Evolutionary conservation across 148 eudicot species (phyloP), one percentile per base, ranked within the genome.

Genomic region (Polygonum aviculare): DNA sequence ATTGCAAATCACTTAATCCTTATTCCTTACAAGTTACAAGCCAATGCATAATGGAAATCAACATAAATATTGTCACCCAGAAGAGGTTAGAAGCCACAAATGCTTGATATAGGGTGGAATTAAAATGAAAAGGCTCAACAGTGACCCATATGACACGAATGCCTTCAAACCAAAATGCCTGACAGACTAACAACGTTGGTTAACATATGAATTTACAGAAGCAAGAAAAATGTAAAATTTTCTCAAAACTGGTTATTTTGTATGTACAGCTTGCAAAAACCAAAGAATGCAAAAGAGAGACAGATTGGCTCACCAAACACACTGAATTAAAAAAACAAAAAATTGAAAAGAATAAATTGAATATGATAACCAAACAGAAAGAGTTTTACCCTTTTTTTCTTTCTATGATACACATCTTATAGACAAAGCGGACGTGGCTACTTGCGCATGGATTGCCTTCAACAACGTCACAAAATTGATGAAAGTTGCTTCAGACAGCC

Each of bases 381-480:
- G n/a, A 19, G 41, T 36, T 31, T 67, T 45, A 67, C 41, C 72
- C 70, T 63, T 71, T 65, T n/a, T n/a, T 79, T 81, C 44, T 67
- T 19, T n/a, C 81, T 81, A 85, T 33, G 84, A 71, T 69, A 59
- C 18, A 65, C 74, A 78, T 77, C 69, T 78, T 75, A 88, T 78
- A 60, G 82, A 74, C 79, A 85, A 70, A 52, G 76, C 55, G 4
- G 87, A 75, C 7, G 79, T 15, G 22, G 87, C 57, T 45, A 50
- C 33, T 76, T 74, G 82, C 45, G 75, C 78, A 76, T 87, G 88
- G 75, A 91, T 80, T 82, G 96, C 91, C 83, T 84, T 87, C 65
- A 89, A 1, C 76, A 87, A 75, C 7, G 87, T 77, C 65, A 89
- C 84, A 78, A 88, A 87, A 62, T 89, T 87, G 70, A 77, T 75